Evolutionary conservation across 352 stramenopile genomes (phyloP), one percentile per base, ranked within the genome.

Genomic region (Lagenidium giganteum): DNA sequence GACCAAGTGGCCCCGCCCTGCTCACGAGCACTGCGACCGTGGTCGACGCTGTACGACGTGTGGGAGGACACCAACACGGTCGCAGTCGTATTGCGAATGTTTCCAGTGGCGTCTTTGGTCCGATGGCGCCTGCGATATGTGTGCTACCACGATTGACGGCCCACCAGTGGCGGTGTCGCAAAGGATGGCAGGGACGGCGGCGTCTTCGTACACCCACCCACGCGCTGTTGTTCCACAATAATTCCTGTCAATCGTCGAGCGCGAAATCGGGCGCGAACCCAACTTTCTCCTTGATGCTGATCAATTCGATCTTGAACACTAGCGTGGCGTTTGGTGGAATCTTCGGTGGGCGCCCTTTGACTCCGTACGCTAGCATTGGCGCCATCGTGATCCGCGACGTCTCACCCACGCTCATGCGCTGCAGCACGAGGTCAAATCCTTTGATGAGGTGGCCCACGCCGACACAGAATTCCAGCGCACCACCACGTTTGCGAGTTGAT

Each of bases 261-360:
- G 17, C 38, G 31, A 52, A 44, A 21, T 56, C 59, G 6, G 36
- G 46, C 13, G 46, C 42, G 24, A 71, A 54, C 17, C 74, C 54
- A 28, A 84, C 48, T 43, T 83, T 89, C 46, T 87, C 78, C 39
- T 87, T 81, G 56, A 91, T 82, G 29, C 59, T 77, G 43, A 91
- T 88, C 16, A 91, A 64, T 45, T 91, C 75, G 44, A 88, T 85
- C 31, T 76, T 79, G 45, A 88, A 91, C 20, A 88, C 59, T 1
- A 91, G 61, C n/a, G 71, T 78, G 6, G 73, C 59, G 26, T 78
- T 88, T 8, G 70, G 67, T 0, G 79, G 79, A 25, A 91, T 88
- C 33, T 72, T 70, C 20, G 79, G 79, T 8, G 73, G 68, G 18
- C 64, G 53, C 2, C 79, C 79, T 39, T 81, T 81, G n/a, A 83